These are phyloP conservation scores for Nitzschia putrida DNA, from an alignment of 108 stramenopile genomes.

Conservation along the genomic window DNA sequence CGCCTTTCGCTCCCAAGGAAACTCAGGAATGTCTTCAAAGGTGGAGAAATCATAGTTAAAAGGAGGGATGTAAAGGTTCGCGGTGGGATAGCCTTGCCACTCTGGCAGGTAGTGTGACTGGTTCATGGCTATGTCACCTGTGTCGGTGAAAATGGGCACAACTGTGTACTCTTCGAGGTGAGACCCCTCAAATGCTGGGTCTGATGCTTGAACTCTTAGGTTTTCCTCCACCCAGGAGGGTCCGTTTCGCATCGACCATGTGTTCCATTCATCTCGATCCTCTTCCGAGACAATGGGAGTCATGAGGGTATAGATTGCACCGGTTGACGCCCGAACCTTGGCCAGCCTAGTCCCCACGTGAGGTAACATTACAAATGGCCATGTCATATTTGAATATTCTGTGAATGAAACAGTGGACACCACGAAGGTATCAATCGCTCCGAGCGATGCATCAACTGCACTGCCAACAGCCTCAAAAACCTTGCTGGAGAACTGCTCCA, in stretches of 20 bases:
- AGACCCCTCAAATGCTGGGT: too few species aligned
- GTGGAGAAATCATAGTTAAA: not conserved
- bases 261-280: conserved; percentile 42
- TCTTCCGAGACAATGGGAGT: conserved; percentile 12
- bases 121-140: not conserved
- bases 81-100: conserved; percentile 35
- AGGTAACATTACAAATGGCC: conserved; percentile 14
- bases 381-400: too few species aligned
- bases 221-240: conserved; percentile 26
- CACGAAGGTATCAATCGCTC: too few species aligned
- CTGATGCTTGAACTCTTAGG: conserved; percentile 12
- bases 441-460: too few species aligned
- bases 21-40: not conserved
- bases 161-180: too few species aligned
- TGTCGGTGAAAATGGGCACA: too few species aligned
- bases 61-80: conserved; percentile 3
- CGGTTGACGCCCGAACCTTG: conserved; percentile 24
- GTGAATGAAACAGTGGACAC: too few species aligned
- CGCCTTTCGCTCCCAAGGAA: conserved; percentile 25
- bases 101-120: conserved; percentile 14
- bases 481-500: too few species aligned
- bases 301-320: conserved; percentile 37
- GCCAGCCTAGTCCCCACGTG: conserved; percentile 39
- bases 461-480: too few species aligned
- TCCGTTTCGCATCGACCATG: conserved; percentile 21